Base-by-base conservation (phyloP, 371 early-diverging fungal species). In the Basidiobolus meristosporus region DNA sequence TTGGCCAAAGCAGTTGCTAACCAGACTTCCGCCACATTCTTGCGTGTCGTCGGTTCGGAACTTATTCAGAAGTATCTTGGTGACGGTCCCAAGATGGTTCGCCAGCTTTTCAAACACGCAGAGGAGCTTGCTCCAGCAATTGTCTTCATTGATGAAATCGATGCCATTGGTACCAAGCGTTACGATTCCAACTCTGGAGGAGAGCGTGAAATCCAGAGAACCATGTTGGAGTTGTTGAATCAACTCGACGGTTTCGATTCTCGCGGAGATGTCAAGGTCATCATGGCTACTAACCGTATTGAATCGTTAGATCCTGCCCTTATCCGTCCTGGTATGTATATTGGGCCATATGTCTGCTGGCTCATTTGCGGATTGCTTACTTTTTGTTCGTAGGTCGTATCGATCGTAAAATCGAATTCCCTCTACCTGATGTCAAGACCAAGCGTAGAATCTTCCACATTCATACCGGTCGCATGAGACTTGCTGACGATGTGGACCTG, bases 211-310 rank as follows among this genome's bases (percentile, higher is more conserved):
- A 99, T 99, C 11, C 99, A 99, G 62, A 84, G 99, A 67, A 97
- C 98, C 56, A 58, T 99, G 21, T 62, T 99, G 11, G 99, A 99
- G 66, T 70, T 99, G 46, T 70, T 99, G 46, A 99, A 90, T 60
- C 99, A 99, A 69, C 98, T 99, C 98, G 99, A 99, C 56, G 99
- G 99, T 22, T 99, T 99, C 60, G 99, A 98, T 57, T 97, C 97
- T 62, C 82, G 87, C 5, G 78, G 83, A 16, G 96, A 96, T 61
- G 98, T 99, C 49, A 97, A 95, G 73, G 99, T 99, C 19, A 99
- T 99, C 46, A 98, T 98, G 98, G 99, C 99, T 1, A 99, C 99
- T 17, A 99, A 99, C 63, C 86, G 99, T 57, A 95, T 92, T 16
- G 99, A 99, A 54, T 98, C 98, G 2, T 57, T 99, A 22, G 99